A percentile compares a stretch with the other conserved stretches of the same genome.
These are phyloP conservation scores for Phlyctochytrium arcticum DNA, from an alignment of 192 early-diverging fungal genomes.

Conservation along the genomic window DNA sequence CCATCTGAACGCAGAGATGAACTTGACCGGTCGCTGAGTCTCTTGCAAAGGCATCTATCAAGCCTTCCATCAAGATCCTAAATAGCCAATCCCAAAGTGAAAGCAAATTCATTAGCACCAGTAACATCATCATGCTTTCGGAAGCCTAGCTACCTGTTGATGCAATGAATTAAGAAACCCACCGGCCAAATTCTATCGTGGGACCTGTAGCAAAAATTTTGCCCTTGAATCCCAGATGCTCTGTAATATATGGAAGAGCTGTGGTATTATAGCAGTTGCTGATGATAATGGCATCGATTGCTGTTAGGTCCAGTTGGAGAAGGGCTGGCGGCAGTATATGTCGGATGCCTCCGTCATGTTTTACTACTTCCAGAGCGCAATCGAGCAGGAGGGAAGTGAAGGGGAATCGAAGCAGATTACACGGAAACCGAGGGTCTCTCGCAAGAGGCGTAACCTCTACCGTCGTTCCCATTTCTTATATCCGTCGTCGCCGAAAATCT, in stretches of 20 bases:
- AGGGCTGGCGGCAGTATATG: neutral
- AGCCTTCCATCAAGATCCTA: slow-evolving; percentile 59
- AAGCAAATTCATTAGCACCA: neutral
- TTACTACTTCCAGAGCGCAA: slow-evolving; percentile 7
- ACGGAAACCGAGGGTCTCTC: slow-evolving; percentile 23
- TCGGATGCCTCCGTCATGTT: neutral
- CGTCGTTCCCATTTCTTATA: too few relatives aligned
- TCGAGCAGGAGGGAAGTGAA: slow-evolving; percentile 14
- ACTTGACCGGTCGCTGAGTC: neutral
- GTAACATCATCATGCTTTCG: neutral
- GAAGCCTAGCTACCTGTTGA: neutral
- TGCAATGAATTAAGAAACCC: slow-evolving; percentile 9
- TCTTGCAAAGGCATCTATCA: slow-evolving; percentile 49
- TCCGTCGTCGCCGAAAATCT: too few relatives aligned
- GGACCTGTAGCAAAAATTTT: slow-evolving; percentile 78
- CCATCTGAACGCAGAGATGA: neutral
- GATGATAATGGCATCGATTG: slow-evolving; percentile 72
- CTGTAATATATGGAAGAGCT: slow-evolving; percentile 77
- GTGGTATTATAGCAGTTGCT: slow-evolving; percentile 71
- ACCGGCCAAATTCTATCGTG: slow-evolving; percentile 72
- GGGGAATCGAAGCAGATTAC: slow-evolving; percentile 10
- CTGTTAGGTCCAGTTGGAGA: neutral
- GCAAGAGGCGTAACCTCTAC: too few relatives aligned
- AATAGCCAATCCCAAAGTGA: neutral
- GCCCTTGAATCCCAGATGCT: slow-evolving; percentile 74